phyloP scores from a whole-genome alignment of 1,284 basidiomycete species.

The Calocybe gambosa region DNA sequence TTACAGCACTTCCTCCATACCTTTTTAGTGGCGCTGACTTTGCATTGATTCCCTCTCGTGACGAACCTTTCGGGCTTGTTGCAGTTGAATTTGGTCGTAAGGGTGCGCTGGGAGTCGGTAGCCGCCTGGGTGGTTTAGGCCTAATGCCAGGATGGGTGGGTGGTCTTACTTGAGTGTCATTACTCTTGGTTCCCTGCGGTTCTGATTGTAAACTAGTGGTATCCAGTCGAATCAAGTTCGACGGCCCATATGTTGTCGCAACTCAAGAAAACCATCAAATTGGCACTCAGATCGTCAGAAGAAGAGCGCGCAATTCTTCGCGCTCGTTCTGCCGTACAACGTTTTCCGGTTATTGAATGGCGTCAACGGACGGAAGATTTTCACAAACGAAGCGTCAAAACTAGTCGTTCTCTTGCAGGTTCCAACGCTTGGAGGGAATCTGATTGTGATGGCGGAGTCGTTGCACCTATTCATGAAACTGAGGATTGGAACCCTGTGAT shows the following conservation, averaged over 20 bases:
- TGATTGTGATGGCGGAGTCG: conserved; percentile 54
- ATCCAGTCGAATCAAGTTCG: conserved; percentile 88
- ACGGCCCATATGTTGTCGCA: conserved; percentile 94
- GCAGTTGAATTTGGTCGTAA: conserved; percentile 94
- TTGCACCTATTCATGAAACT: conserved; percentile 37
- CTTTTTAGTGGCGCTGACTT: conserved; percentile 93
- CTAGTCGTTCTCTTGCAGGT: conserved; percentile 65
- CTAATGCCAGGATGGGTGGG: conserved; percentile 95
- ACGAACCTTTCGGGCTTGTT: conserved; percentile 91
- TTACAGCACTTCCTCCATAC: conserved; percentile 88
- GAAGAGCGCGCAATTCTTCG: conserved; percentile 88
- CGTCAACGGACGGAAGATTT: conserved; percentile 92
- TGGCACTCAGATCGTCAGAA: conserved; percentile 84
- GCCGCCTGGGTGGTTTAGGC: conserved; percentile 88
- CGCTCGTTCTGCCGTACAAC: conserved; percentile 86
- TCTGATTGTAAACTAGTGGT: conserved; percentile 56
- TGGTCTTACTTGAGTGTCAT: conserved; percentile 16
- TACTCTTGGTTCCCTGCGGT: conserved; percentile 10
- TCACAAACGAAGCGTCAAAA: conserved; percentile 77
- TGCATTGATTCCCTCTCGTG: conserved; percentile 88
- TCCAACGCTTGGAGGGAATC: conserved; percentile 72
- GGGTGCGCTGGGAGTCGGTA: conserved; percentile 90
- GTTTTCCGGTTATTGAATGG: conserved; percentile 96
- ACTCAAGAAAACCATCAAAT: conserved; percentile 87
- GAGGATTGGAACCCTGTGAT: conserved; percentile 41